These are phyloP conservation scores for Kodamaea fukazawae DNA, from an alignment of 805 yeast genomes.

Conservation along the genomic window DNA sequence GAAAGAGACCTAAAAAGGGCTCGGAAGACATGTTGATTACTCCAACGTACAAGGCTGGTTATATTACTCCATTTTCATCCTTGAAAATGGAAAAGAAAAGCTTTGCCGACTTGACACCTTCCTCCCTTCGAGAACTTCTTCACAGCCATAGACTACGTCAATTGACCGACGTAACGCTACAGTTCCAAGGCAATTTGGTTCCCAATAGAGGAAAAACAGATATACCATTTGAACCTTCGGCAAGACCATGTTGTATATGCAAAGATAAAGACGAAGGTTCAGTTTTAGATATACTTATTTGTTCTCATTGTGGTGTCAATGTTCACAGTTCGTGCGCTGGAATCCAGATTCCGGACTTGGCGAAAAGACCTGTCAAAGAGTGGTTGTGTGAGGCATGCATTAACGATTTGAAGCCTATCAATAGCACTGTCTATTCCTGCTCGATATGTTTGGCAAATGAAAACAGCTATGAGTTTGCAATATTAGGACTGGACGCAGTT, in stretches of 20 bases:
- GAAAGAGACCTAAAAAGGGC: slow-evolving; percentile 6
- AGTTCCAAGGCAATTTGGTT: slow-evolving; percentile 11
- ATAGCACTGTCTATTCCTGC: slow-evolving; percentile 59
- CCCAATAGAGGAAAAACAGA: slow-evolving; percentile 6
- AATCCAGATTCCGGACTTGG: slow-evolving; percentile 15
- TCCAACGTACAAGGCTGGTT: slow-evolving; percentile 24
- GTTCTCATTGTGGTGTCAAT: slow-evolving; percentile 63
- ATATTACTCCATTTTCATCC: slow-evolving; percentile 16
- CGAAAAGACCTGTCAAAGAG: slow-evolving; percentile 30
- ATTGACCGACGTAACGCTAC: slow-evolving; percentile 26
- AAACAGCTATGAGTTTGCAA: slow-evolving; percentile 44
- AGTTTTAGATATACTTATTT: slow-evolving; percentile 44
- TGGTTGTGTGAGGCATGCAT: slow-evolving; percentile 85
- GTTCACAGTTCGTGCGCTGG: slow-evolving; percentile 78
- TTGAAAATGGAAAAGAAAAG: slow-evolving; percentile 21
- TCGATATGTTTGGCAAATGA: slow-evolving; percentile 61
- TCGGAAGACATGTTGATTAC: slow-evolving; percentile 8
- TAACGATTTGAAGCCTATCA: slow-evolving; percentile 61
- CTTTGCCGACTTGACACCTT: slow-evolving; percentile 15
- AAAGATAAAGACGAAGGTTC: slow-evolving; percentile 31
- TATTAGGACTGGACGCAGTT: slow-evolving; percentile 38
- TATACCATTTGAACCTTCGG: slow-evolving; percentile 21
- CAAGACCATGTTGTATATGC: slow-evolving; percentile 59
- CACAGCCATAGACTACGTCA: slow-evolving; percentile 20
- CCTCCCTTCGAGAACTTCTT: slow-evolving; percentile 15